Base-by-base conservation (phyloP, 2,329 filamentous ascomycete genomes). In the Lecanoromycetidae sp. region DNA sequence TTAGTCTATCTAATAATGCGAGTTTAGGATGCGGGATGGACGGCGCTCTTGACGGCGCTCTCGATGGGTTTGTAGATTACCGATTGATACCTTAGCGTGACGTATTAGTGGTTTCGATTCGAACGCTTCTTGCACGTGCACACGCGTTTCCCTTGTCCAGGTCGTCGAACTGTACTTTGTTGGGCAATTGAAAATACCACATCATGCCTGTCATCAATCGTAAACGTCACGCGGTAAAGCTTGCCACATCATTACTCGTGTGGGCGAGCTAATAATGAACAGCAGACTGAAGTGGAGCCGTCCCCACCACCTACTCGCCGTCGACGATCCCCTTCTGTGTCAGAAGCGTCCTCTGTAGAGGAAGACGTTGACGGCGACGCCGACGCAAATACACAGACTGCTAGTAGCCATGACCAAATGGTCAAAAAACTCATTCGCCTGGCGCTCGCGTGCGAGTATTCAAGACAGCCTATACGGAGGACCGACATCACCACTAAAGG, bases 371-470 rank as follows among this genome's bases (percentile, higher is more conserved):
- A 49, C 10, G 49, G 44, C 19, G 42, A 47, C 3, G 41, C 38
- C n/a, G 42, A 49, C 33, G 47, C 25, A 5, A 46, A 45, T 7
- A 51, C 42, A 2, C 40, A 51, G 41, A 37, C 12, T 4, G 34
- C 29, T 7, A 47, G 49, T 19, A 52, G 37, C 19, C 45, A 51
- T 25, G 49, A 49, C 8, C 52, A 53, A 36, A 53, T 53, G 52
- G 52, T 53, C 5, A 79, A 79, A 59, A 78, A 77, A 57, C 61
- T 82, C 45, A 75, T 81, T 36, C 73, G 78, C 2, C 65, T 80
- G 33, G 78, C 77, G 1, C 59, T 82, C 8, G 68, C 77, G 5
- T 74, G 72, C 60, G 78, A 81, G 55, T 77, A 76, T 57, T 67
- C 76, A 19, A 70, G 78, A 13, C 67, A 66, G 44, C 71, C 75